phyloP scores from a whole-genome alignment of 2,329 filamentous ascomycete species.

The Nannizziopsis barbatae region DNA sequence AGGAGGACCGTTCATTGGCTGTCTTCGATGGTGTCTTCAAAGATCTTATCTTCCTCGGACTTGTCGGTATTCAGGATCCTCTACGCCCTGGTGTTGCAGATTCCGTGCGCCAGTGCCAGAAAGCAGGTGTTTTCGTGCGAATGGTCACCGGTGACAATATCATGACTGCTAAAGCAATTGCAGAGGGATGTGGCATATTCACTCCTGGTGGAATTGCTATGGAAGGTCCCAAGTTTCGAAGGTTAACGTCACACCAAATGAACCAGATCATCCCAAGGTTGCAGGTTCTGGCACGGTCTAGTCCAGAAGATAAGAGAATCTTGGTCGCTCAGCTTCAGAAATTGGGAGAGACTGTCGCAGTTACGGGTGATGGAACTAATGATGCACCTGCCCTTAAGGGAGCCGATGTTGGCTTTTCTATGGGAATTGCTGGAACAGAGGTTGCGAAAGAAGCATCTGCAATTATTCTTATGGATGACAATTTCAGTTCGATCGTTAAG shows the following conservation, averaged over 20 bases:
- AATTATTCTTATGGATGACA: conserved; percentile 57
- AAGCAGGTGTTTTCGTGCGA: conserved; percentile 58
- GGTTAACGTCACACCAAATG: conserved; percentile 49
- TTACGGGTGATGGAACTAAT: conserved; percentile 57
- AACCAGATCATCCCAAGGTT: conserved; percentile 48
- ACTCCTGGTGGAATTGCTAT: conserved; percentile 50
- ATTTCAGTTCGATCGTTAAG: conserved; percentile 54
- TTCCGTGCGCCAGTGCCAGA: conserved; percentile 55
- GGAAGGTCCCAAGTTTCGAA: conserved; percentile 57
- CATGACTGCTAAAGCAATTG: conserved; percentile 61
- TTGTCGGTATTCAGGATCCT: conserved; percentile 66
- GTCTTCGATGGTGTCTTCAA: conserved; percentile 58
- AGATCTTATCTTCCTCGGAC: conserved; percentile 60
- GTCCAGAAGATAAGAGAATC: conserved; percentile 56
- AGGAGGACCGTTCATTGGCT: conserved; percentile 52
- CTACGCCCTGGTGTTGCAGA: conserved; percentile 56
- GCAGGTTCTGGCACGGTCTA: conserved; percentile 54
- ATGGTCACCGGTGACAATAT: conserved; percentile 67
- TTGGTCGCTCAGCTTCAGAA: conserved; percentile 50
- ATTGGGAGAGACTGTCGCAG: conserved; percentile 51
- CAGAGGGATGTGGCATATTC: conserved; percentile 59
- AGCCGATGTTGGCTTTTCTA: conserved; percentile 57
- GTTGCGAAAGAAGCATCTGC: conserved; percentile 57
- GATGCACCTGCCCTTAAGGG: conserved; percentile 55
- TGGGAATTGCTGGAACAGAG: conserved; percentile 57